Conservation (phyloP, 176 grass and related monocot species). For the Carex littledalei region DNA sequence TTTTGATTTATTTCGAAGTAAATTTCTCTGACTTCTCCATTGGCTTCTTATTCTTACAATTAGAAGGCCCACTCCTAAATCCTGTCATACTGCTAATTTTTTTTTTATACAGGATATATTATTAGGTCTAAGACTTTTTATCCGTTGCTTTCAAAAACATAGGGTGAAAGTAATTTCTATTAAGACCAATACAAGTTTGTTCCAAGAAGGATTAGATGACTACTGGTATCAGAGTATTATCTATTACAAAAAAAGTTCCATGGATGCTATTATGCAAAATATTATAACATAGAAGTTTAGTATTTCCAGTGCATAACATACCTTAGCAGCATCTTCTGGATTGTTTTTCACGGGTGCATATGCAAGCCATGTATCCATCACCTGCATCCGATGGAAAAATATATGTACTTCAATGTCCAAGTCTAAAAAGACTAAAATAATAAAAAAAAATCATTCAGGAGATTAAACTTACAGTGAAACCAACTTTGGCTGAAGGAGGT, state of each 20-base stretch:
- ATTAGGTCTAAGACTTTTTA: too few relatives aligned
- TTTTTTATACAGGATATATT: background rate
- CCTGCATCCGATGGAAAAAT: constrained; percentile 30
- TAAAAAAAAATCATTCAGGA: background rate
- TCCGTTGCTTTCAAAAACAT: background rate
- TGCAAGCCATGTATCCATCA: constrained; percentile 92
- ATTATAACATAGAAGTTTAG: background rate
- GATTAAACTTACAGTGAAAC: constrained; percentile 67
- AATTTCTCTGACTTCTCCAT: background rate
- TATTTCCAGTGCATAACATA: constrained; percentile 22
- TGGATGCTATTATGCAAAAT: background rate
- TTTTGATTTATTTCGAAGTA: background rate
- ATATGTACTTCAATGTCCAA: background rate
- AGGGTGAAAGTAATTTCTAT: background rate
- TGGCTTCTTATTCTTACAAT: background rate
- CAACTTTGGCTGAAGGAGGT: constrained; percentile 74
- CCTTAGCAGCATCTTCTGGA: constrained; percentile 95
- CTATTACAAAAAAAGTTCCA: background rate
- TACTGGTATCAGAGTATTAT: background rate
- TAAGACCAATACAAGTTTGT: background rate
- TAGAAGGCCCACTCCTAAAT: background rate
- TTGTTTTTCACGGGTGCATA: constrained; percentile 99
- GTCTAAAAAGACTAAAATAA: background rate
- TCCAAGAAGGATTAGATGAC: background rate
- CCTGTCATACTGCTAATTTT: background rate